Evolutionary conservation across 805 yeast species (phyloP), one percentile per base, ranked within the genome.

Genomic region (Lipomyces sp.): DNA sequence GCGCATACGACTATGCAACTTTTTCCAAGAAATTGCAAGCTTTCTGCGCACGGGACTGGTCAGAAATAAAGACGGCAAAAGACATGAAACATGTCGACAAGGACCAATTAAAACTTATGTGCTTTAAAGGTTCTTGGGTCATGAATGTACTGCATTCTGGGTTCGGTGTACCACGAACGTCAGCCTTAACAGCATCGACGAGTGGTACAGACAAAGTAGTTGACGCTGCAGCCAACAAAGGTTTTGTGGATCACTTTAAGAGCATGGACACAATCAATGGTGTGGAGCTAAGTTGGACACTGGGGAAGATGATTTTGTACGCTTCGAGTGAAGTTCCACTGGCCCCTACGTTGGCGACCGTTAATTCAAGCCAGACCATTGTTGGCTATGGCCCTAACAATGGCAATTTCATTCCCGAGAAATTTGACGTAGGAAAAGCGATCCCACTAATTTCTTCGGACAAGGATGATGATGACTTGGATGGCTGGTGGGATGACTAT

Each of bases 121-220:
- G 99, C 76, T 95, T 95, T 80, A 95, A 95, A 74, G 96, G 97
- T 4, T 87, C 90, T 64, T 95, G 99, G 98, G 92, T 95, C 1
- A 82, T 92, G 50, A 92, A 90, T 73, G 84, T 95, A 39, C 78
- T 95, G 34, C 97, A 92, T 75, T 97, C 93, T 71, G 99, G 99
- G 0, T 94, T 94, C 75, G 90, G 87, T 32, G 81, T 95, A 48
- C 98, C 99, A 0, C 77, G 93, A 67, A 88, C 57, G 69, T 77
- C 18, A 76, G 73, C 30, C 8, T 53, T 50, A 18, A 34, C 63
- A n/a, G 61, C 60, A 51, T 13, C 54, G 11, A 33, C 29, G 15
- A 45, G 59, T 35, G 57, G 69, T 53, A 13, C 62, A 11, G 61
- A 62, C n/a, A 32, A 62, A 33, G 53, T 59, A 34, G 48, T 54